These are phyloP conservation scores for Botryotinia calthae DNA, from an alignment of 2,329 filamentous ascomycete species.

Conservation along the genomic window DNA sequence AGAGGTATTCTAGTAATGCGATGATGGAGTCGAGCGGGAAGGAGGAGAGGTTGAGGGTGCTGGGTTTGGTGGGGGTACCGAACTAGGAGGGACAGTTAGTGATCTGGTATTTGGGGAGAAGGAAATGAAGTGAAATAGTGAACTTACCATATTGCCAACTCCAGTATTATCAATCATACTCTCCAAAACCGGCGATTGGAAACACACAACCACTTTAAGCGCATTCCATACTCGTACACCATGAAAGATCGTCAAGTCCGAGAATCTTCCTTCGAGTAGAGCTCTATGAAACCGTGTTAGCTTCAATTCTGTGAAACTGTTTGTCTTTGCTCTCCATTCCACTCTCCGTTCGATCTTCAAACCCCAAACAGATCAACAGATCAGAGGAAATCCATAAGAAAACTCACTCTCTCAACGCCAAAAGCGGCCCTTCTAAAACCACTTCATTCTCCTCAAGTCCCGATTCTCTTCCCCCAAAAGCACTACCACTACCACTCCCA, in stretches of 20 bases:
- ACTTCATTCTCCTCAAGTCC: slow-evolving; percentile 5
- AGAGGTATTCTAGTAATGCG: slow-evolving; percentile 31
- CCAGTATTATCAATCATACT: slow-evolving; percentile 22
- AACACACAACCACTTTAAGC: slow-evolving; percentile 32
- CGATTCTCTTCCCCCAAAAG: neutral
- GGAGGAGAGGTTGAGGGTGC: slow-evolving; percentile 23
- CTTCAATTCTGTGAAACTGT: neutral
- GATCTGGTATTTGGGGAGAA: neutral
- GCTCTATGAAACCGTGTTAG: slow-evolving; percentile 21
- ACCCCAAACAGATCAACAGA: neutral
- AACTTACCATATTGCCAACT: neutral
- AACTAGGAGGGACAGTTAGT: neutral
- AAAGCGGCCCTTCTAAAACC: slow-evolving; percentile 7
- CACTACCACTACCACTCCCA: neutral
- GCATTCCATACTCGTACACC: slow-evolving; percentile 28
- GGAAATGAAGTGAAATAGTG: neutral
- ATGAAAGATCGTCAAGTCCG: slow-evolving; percentile 31
- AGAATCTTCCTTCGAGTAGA: slow-evolving; percentile 30
- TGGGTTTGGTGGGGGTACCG: neutral
- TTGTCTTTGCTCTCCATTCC: neutral
- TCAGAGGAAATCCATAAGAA: neutral
- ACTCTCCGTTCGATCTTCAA: too few species aligned
- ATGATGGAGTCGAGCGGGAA: slow-evolving; percentile 21
- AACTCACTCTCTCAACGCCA: slow-evolving; percentile 14
- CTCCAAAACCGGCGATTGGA: slow-evolving; percentile 31